Base-by-base conservation (phyloP, 208 protist genomes). In the Leishmania mexicana region DNA sequence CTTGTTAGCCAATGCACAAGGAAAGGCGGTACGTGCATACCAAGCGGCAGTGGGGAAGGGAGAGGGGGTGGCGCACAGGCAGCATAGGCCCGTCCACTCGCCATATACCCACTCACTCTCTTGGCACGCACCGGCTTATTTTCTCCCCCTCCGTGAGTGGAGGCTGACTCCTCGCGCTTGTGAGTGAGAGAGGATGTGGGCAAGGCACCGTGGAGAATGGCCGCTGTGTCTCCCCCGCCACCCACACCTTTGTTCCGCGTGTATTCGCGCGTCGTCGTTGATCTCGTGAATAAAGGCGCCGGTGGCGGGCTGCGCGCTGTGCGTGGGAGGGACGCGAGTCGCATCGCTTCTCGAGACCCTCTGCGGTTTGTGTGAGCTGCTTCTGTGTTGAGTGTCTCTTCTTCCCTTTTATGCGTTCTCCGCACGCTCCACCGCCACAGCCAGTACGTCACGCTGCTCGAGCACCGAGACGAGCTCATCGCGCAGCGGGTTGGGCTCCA, bases 381-480 rank as follows among this genome's bases (percentile, higher is more conserved):
- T 38, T 31, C 73, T 28, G 17, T 13, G 45, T 10, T 42, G 42
- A 7, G 13, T 40, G 5, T 51, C 31, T 40, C 31, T 35, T 31
- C 60, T 4, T 57, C 49, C 49, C 47, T 51, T n/a, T 60, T 57
- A 83, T 15, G 51, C 64, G 42, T 76, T 83, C 60, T 81, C 83
- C 8, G 84, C 85, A 3, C 68, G 75, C 79, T 93, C 90, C 71
- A 90, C 58, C 65, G 75, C 86, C 24, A 94, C 68, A 57, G 79
- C 71, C n/a, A 92, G 77, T 62, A 84, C 79, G 75, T 95, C 94
- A 38, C 89, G 86, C 83, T 92, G 58, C 81, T 90, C 80, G 73
- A 95, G 75, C 60, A 92, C 79, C 47, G 79, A 71, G 24, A 95
- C 24, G 11, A 96, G 81, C 82, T 95, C 92, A 45, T 92, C 87